Conservation (phyloP, 257 asterid genomes). For the Solanum infundibuliforme region DNA sequence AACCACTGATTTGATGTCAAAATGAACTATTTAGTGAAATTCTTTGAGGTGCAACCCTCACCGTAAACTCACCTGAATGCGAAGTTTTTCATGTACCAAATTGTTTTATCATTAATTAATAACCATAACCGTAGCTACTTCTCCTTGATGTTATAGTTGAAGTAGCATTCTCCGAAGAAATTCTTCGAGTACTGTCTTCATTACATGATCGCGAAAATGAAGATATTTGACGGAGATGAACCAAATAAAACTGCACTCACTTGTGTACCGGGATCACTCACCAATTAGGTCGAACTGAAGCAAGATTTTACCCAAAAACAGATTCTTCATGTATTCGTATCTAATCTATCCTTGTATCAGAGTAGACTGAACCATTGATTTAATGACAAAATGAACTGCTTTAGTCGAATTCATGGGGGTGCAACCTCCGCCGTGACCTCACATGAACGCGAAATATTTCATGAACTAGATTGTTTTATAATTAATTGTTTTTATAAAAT, state of each 20-base stretch:
- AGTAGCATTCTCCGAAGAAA: neutral
- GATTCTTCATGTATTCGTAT: neutral
- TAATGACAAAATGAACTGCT: neutral
- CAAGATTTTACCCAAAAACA: neutral
- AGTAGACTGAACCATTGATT: neutral
- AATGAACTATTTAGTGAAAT: neutral
- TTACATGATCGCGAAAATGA: neutral
- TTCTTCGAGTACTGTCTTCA: neutral
- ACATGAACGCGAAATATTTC: neutral
- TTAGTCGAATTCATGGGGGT: neutral
- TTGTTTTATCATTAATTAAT: neutral
- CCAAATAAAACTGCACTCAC: neutral
- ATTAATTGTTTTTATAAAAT: neutral
- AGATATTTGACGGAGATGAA: neutral
- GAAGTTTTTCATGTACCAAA: neutral
- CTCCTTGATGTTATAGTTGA: neutral
- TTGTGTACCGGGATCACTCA: neutral
- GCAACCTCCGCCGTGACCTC: neutral
- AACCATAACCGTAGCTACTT: neutral
- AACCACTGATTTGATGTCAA: fast-evolving
- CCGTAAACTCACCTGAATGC: neutral
- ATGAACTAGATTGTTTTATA: neutral
- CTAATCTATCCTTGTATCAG: neutral
- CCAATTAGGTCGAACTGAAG: neutral
- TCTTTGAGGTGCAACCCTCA: neutral